A percentile compares a stretch with the other conserved stretches of the same genome.
Evolutionary conservation across 306 rosid genomes (phyloP).

Genomic region (Amphicarpaea edgeworthii): DNA sequence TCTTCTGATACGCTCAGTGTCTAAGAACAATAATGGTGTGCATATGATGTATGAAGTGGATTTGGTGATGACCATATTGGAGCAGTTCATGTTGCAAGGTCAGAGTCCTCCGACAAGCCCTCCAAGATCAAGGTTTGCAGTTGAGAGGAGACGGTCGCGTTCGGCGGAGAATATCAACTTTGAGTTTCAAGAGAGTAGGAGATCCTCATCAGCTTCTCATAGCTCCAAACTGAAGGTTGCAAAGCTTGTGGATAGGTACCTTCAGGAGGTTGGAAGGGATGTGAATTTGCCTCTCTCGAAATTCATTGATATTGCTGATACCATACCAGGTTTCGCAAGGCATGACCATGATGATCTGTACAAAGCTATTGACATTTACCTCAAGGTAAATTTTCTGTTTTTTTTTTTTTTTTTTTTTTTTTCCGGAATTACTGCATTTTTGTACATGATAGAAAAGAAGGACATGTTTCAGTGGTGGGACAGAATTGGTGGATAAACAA

Average conservation of each 20-base stretch:
- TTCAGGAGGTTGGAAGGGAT: constrained; percentile 76
- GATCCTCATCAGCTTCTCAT: constrained; percentile 43
- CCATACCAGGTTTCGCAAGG: constrained; percentile 82
- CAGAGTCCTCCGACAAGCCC: constrained; percentile 47
- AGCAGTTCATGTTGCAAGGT: constrained; percentile 39
- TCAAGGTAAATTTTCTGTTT: constrained; percentile 63
- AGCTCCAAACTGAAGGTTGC: constrained; percentile 70
- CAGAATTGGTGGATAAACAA: constrained; percentile 67
- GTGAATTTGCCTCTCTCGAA: constrained; percentile 71
- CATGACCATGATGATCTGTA: constrained; percentile 88
- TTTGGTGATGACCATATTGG: constrained; percentile 41
- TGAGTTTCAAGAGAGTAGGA: constrained; percentile 41
- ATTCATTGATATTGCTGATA: constrained; percentile 72
- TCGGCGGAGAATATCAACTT: constrained; percentile 35
- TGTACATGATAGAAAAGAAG: constrained; percentile 20
- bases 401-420: background rate
- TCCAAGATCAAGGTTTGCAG: constrained; percentile 36
- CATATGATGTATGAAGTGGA: constrained; percentile 32
- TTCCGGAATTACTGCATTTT: constrained; percentile 31
- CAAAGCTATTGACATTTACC: constrained; percentile 81
- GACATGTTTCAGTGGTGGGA: constrained; percentile 45
- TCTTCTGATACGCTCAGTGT: constrained; percentile 38
- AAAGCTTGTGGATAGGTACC: constrained; percentile 78
- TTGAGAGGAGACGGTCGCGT: constrained; percentile 38
- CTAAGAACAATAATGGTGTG: background rate